Base-by-base conservation (phyloP, 805 yeast species). In the Hanseniaspora thailandica region DNA sequence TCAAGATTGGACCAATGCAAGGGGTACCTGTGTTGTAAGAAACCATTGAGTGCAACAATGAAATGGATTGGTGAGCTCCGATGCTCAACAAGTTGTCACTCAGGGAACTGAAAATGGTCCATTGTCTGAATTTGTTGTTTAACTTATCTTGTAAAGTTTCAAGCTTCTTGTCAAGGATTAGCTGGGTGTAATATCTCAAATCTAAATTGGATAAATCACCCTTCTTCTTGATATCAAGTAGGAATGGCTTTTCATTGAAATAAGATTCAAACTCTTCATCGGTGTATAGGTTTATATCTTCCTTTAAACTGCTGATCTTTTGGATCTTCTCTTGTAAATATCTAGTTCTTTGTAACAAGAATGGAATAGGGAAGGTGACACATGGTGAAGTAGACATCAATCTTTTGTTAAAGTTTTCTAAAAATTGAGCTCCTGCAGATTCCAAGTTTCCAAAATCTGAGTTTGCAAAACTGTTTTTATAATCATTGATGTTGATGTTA, bases 1-100 rank as follows among this genome's bases (percentile, higher is more conserved):
- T 80, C n/a, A 80, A 71, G 53, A 80, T 86, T 0, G 99, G 98
- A 0, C 97, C 97, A 39, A 81, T 71, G 62, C 98, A 93, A 0
- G 97, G 97, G 0, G 95, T 87, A 0, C 94, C 84, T 39, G 86
- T 84, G 60, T 82, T 83, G 8, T 81, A 77, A 3, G 90, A 84
- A 0, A 88, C 90, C 69, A 86, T 78, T 1, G 95, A 84, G 61
- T 84, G 86, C 23, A 90, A 69, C 13, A 87, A 77, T 5, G 84
- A 77, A 30, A 94, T 78, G 59, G 77, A 83, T 61, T 87, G 95
- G 63, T 90, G 96, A 40, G 75, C 72, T 19, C 77, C 76, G 0
- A 88, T 85, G 38, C 77, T 93, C 58, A 76, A 73, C 69, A 85
- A 66, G 61, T 77, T 73, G n/a, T 80, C 72, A 43, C 74, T 68